These are phyloP conservation scores for Aotearoamyces nothofagi DNA, from an alignment of 2,329 filamentous ascomycete species.

Conservation along the genomic window DNA sequence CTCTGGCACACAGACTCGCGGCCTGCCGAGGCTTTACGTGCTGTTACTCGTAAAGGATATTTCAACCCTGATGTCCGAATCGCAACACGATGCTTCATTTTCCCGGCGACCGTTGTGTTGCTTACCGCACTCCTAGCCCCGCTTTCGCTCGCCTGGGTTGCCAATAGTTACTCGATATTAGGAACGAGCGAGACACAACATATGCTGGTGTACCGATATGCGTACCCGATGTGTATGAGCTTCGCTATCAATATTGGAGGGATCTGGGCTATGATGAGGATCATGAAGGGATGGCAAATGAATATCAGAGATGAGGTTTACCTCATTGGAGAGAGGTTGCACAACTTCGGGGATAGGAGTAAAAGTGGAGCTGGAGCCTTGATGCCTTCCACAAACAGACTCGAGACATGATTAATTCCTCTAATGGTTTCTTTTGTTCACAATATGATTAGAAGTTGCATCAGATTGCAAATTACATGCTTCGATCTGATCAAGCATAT, in stretches of 20 bases:
- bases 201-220: conserved; percentile 38
- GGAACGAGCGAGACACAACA: conserved; percentile 23
- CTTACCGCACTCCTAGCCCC: conserved; percentile 48
- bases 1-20: conserved; percentile 54
- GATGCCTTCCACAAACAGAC: too few relatives aligned
- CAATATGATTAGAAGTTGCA: too few relatives aligned
- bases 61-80: conserved; percentile 63
- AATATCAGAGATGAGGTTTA: conserved; percentile 90
- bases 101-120: conserved; percentile 55
- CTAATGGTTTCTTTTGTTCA: too few relatives aligned
- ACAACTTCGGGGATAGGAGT: conserved; percentile 70
- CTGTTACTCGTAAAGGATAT: conserved; percentile 61
- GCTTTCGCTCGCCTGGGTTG: conserved; percentile 36
- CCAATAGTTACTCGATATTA: conserved; percentile 10
- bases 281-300: conserved; percentile 62
- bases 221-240: conserved; percentile 51
- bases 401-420: too few relatives aligned
- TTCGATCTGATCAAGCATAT: too few relatives aligned
- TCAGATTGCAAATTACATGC: too few relatives aligned
- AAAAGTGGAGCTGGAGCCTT: not conserved
- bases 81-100: conserved; percentile 73
- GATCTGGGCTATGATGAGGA: conserved; percentile 36
- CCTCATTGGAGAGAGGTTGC: conserved; percentile 81
- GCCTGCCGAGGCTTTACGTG: conserved; percentile 57
- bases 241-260: conserved; percentile 26